These are phyloP conservation scores for Striga hermonthica DNA, from an alignment of 305 asterid species.

Conservation along the genomic window DNA sequence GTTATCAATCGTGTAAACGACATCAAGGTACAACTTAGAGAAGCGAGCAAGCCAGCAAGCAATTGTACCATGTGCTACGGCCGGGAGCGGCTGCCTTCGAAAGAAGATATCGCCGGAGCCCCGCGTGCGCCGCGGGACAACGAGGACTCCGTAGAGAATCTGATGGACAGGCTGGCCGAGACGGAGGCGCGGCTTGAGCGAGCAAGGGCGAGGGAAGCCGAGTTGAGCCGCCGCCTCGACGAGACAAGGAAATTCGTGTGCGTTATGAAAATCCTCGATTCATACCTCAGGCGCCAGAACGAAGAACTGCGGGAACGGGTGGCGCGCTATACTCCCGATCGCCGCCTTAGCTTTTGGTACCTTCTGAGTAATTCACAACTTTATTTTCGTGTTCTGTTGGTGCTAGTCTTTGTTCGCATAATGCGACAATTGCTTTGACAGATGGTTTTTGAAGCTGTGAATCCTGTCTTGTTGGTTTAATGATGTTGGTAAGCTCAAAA, in stretches of 20 bases:
- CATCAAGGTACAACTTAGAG: slow-evolving; percentile 2
- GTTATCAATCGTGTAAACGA: not conserved
- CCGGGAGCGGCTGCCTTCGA: slow-evolving; percentile 36
- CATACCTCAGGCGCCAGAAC: slow-evolving; percentile 54
- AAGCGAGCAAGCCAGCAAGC: not conserved
- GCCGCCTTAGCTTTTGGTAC: slow-evolving; percentile 25
- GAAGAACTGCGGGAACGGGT: slow-evolving; percentile 52
- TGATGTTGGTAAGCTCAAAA: not conserved
- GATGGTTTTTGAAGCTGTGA: not conserved
- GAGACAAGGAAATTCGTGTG: slow-evolving; percentile 59
- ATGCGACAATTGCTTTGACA: not conserved
- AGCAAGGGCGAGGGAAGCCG: slow-evolving; percentile 73
- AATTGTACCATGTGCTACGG: slow-evolving; percentile 12
- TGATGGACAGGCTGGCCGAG: slow-evolving; percentile 54
- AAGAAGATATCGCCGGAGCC: slow-evolving; percentile 33
- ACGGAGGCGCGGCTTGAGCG: slow-evolving; percentile 63
- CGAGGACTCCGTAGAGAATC: slow-evolving; percentile 38
- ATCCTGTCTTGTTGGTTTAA: not conserved
- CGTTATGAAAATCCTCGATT: slow-evolving; percentile 68
- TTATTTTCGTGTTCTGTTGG: not conserved
- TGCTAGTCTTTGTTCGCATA: not conserved
- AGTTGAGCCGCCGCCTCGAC: slow-evolving; percentile 57
- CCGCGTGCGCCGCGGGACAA: slow-evolving; percentile 38
- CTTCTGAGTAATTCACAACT: not conserved
- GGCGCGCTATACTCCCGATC: slow-evolving; percentile 33